A percentile compares a stretch with the other conserved stretches of the same genome.
These are phyloP conservation scores for Phytophthora tubulina DNA, from an alignment of 352 stramenopile species.

Conservation along the genomic window DNA sequence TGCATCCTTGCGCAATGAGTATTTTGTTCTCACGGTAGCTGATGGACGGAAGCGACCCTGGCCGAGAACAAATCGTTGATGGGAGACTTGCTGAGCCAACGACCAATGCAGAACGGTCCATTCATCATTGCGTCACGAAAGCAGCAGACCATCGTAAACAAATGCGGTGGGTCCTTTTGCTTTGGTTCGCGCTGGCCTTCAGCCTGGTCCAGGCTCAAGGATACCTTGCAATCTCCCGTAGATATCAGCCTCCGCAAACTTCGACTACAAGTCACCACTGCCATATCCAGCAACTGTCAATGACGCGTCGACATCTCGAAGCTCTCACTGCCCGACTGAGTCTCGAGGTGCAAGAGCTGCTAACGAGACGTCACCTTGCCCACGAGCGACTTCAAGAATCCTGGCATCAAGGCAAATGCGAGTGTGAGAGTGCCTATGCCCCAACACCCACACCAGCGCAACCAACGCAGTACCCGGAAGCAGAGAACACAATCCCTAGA, in stretches of 20 bases:
- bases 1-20: slow-evolving; percentile 12
- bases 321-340: slow-evolving; percentile 17
- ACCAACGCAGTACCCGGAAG: not conserved
- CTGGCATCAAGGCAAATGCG: slow-evolving; percentile 21
- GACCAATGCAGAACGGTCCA: not conserved
- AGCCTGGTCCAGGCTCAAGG: slow-evolving; percentile 21
- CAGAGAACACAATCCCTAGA: not conserved
- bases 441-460: slow-evolving; percentile 22
- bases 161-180: slow-evolving; percentile 25
- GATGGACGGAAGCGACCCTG: slow-evolving; percentile 21
- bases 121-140: slow-evolving; percentile 43
- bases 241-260: slow-evolving; percentile 2
- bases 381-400: slow-evolving; percentile 17
- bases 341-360: slow-evolving; percentile 29
- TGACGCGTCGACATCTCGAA: slow-evolving; percentile 26
- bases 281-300: slow-evolving; percentile 20
- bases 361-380: slow-evolving; percentile 4
- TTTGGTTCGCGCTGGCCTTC: slow-evolving; percentile 30
- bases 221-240: slow-evolving; percentile 9
- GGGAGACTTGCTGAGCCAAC: not conserved
- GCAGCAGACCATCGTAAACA: slow-evolving; percentile 18
- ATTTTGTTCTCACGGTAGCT: not conserved
- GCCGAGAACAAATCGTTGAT: slow-evolving; percentile 10
- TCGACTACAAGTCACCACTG: not conserved
- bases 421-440: slow-evolving; percentile 25